These are phyloP conservation scores for Lipomyces starkeyi DNA, from an alignment of 805 yeast species.

Conservation along the genomic window DNA sequence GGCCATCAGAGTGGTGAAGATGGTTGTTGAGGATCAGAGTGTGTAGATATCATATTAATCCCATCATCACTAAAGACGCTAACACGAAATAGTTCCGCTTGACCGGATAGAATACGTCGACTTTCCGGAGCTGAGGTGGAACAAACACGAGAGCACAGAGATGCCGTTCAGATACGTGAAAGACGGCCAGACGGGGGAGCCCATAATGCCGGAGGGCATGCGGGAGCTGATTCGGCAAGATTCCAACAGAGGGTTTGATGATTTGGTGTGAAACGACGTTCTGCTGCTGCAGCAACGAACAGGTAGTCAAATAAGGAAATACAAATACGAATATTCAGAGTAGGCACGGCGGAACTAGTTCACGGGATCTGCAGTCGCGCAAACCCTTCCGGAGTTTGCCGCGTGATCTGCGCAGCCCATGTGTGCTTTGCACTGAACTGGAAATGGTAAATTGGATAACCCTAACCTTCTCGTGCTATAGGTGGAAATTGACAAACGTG, in stretches of 20 bases:
- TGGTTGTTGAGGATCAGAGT: constrained; percentile 65
- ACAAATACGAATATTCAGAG: too few species aligned
- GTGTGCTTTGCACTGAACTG: too few species aligned
- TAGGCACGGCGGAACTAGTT: too few species aligned
- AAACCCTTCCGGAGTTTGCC: too few species aligned
- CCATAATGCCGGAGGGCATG: constrained; percentile 94
- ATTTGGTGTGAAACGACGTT: constrained; percentile 34
- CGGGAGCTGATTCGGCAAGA: constrained; percentile 81
- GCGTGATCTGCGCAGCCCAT: too few species aligned
- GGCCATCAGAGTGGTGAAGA: constrained; percentile 89
- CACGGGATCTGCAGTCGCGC: too few species aligned
- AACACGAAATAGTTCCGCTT: constrained; percentile 48
- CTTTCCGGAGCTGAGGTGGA: constrained; percentile 91
- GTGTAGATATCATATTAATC: constrained; percentile 16
- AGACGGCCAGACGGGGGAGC: constrained; percentile 61
- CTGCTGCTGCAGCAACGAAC: too few species aligned
- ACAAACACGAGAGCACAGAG: constrained; percentile 88
- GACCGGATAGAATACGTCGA: constrained; percentile 84
- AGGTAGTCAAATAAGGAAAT: too few species aligned
- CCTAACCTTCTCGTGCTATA: too few species aligned
- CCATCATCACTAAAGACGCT: neutral
- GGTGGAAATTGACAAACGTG: neutral
- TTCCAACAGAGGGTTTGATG: constrained; percentile 69
- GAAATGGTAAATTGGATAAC: too few species aligned
- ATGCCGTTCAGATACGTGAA: constrained; percentile 95